These are phyloP conservation scores for Cercospora zeina DNA, from an alignment of 2,329 filamentous ascomycete species.

Conservation along the genomic window DNA sequence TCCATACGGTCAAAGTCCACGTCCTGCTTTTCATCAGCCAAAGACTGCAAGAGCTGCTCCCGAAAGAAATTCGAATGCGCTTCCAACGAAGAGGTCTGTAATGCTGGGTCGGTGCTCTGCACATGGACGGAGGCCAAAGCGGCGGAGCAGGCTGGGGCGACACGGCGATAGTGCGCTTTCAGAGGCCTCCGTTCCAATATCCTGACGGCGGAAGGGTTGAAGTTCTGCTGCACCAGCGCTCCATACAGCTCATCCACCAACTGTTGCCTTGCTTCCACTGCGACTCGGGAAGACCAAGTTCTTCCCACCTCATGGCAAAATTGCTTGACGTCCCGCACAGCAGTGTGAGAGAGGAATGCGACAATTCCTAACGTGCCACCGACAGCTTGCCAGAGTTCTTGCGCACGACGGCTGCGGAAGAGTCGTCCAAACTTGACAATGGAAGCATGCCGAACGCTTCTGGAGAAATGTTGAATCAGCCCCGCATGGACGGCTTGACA, in stretches of 20 bases:
- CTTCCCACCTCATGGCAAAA: conserved; percentile 24
- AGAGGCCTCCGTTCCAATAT: conserved; percentile 28
- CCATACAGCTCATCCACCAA: conserved; percentile 26
- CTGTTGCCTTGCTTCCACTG: conserved; percentile 14
- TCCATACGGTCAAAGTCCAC: conserved; percentile 8
- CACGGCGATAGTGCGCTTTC: conserved; percentile 10
- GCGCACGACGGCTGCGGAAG: conserved; percentile 19
- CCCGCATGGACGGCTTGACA: conserved; percentile 22
- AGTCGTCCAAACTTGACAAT: conserved; percentile 24
- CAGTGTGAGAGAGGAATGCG: conserved; percentile 24
- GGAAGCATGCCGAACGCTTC: conserved; percentile 19
- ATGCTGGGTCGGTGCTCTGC: background rate
- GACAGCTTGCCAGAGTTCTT: conserved; percentile 25
- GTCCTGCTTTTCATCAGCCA: background rate
- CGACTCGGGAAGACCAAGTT: conserved; percentile 13
- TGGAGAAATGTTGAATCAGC: conserved; percentile 21
- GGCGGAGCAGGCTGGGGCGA: conserved; percentile 29
- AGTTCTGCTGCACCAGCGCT: conserved; percentile 19
- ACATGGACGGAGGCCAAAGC: conserved; percentile 3
- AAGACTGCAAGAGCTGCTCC: background rate
- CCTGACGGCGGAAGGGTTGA: conserved; percentile 15
- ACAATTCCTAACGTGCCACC: conserved; percentile 29
- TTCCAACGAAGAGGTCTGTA: background rate
- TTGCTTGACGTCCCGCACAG: conserved; percentile 29
- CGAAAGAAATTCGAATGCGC: background rate